Conservation (phyloP, 1,139 yeast genomes). For the Geotrichum histeridarum region DNA sequence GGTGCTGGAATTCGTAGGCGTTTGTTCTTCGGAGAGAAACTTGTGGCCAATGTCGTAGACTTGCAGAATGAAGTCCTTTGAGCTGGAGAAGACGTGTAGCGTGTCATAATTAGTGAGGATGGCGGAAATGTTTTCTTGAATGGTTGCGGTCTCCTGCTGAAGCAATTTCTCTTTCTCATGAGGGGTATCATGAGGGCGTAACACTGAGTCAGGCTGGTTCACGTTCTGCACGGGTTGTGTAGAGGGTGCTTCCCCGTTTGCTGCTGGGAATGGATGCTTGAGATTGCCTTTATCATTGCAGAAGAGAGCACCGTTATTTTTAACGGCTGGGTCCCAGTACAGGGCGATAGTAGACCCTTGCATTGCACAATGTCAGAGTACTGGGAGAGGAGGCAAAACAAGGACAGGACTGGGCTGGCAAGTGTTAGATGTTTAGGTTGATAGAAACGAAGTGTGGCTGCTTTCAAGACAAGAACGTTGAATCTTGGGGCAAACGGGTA, state of each 20-base stretch:
- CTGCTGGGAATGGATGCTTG: not conserved
- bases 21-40: not conserved
- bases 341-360: slow-evolving; percentile 12
- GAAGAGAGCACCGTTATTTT: slow-evolving; percentile 6
- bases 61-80: slow-evolving; percentile 11
- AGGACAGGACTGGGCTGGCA: no score
- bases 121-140: slow-evolving; percentile 1
- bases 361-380: not conserved
- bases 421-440: not conserved
- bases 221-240: no score
- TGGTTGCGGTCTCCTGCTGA: not conserved
- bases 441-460: no score
- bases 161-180: no score
- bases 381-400: not conserved
- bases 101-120: slow-evolving; percentile 6
- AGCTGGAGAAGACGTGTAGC: slow-evolving; percentile 10
- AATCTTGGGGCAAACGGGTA: no score
- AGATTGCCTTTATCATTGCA: not conserved
- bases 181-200: no score
- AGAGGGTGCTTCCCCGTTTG: not conserved
- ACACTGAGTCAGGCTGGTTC: no score
- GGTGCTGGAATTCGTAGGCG: not conserved
- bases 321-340: slow-evolving; percentile 18
- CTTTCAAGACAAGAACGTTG: not conserved
- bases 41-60: slow-evolving; percentile 4